A percentile compares a stretch with the other conserved stretches of the same genome.
These are phyloP conservation scores for Cardamine chenopodiifolia DNA, from an alignment of 345 rosid species.

Conservation along the genomic window DNA sequence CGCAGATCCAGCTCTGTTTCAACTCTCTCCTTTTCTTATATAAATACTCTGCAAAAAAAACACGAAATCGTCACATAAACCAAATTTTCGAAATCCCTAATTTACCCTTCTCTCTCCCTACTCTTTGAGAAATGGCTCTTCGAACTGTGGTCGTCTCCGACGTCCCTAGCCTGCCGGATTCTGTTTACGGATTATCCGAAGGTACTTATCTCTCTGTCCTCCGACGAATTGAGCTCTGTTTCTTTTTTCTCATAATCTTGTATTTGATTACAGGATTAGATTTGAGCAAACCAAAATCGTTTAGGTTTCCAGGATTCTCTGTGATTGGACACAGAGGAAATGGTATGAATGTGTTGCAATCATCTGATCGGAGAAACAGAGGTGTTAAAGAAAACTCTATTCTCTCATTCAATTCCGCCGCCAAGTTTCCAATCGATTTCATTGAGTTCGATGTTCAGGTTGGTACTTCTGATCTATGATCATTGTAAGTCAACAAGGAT, in stretches of 20 bases:
- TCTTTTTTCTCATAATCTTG: not conserved
- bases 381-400: constrained; percentile 80
- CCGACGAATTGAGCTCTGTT: not conserved
- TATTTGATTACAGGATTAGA: constrained; percentile 7
- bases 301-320: constrained; percentile 59
- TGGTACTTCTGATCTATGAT: constrained; percentile 7
- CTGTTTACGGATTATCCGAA: constrained; percentile 41
- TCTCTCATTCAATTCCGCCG: constrained; percentile 75
- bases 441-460: constrained; percentile 99
- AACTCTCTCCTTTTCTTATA: not conserved
- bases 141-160: constrained; percentile 86
- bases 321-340: constrained; percentile 91
- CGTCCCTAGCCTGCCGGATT: constrained; percentile 66
- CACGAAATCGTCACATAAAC: constrained; percentile 1
- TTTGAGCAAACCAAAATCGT: constrained; percentile 49
- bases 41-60: not conserved
- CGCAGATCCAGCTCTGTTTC: constrained; percentile 31
- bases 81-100: constrained; percentile 7
- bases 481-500: not conserved
- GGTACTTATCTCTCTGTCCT: constrained; percentile 38
- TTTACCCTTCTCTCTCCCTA: not conserved
- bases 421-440: constrained; percentile 72
- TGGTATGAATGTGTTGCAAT: constrained; percentile 77
- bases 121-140: constrained; percentile 59
- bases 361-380: constrained; percentile 64